A percentile compares a stretch with the other conserved stretches of the same genome.
Evolutionary conservation across 140 eudicot genomes (phyloP).

Genomic region (Cichorium intybus): DNA sequence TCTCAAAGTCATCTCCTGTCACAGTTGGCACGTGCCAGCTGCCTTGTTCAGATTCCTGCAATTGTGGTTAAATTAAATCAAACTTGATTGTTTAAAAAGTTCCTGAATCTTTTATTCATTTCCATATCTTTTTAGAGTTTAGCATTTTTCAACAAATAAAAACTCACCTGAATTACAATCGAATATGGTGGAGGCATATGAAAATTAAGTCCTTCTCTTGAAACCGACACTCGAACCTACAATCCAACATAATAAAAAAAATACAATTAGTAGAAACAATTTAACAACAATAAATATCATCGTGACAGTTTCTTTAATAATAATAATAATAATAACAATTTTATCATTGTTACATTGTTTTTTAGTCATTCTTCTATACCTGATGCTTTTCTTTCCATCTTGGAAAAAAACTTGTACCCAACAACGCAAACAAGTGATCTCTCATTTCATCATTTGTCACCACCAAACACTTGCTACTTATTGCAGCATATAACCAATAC

Average conservation of each 20-base stretch:
- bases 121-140: neutral
- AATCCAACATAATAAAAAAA: conserved; percentile 14
- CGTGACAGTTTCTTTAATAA: neutral
- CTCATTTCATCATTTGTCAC: conserved; percentile 98
- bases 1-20: conserved; percentile 73
- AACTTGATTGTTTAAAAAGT: neutral
- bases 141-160: neutral
- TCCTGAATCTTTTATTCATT: neutral
- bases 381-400: conserved; percentile 99
- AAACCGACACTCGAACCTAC: conserved; percentile 63
- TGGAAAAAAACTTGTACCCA: conserved; percentile 88
- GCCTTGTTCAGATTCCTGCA: conserved; percentile 88
- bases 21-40: conserved; percentile 94
- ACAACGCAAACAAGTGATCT: conserved; percentile 83
- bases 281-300: neutral
- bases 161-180: conserved; percentile 69
- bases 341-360: neutral
- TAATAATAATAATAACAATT: neutral
- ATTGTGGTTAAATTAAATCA: neutral
- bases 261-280: neutral
- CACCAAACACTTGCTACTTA: conserved; percentile 76
- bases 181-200: conserved; percentile 98
- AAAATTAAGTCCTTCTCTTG: conserved; percentile 43
- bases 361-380: conserved; percentile 33
- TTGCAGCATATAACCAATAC: conserved; percentile 99